Evolutionary conservation across 306 rosid genomes (phyloP).

Genomic region (Erythrophleum fordii): DNA sequence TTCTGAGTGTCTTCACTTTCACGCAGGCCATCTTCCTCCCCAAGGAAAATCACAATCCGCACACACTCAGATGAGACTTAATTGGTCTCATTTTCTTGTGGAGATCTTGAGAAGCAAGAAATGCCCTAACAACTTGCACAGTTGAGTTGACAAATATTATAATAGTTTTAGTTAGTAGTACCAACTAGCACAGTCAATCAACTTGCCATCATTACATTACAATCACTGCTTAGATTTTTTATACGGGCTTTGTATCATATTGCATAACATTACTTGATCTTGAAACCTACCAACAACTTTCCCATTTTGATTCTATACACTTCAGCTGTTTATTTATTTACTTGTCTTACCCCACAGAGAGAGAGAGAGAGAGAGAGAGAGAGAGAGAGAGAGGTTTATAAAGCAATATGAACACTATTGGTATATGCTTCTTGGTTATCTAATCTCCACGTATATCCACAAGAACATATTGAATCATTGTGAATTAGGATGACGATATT

Average conservation of each 20-base stretch:
- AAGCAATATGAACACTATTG: neutral
- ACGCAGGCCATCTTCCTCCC: neutral
- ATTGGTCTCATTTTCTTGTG: neutral
- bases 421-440: neutral
- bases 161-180: neutral
- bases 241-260: neutral
- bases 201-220: slow-evolving; percentile 18
- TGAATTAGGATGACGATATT: neutral
- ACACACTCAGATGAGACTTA: neutral
- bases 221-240: slow-evolving; percentile 29
- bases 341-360: no score
- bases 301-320: slow-evolving; percentile 6
- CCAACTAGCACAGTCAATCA: slow-evolving; percentile 38
- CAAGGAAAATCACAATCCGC: neutral
- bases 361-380: no score
- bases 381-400: no score
- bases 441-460: neutral
- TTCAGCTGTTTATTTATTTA: neutral
- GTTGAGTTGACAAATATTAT: slow-evolving; percentile 32
- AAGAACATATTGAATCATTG: neutral
- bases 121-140: slow-evolving; percentile 19
- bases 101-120: slow-evolving; percentile 29
- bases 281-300: slow-evolving; percentile 22
- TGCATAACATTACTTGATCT: slow-evolving; percentile 29
- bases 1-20: slow-evolving; percentile 22